A percentile compares a stretch with the other conserved stretches of the same genome.
phyloP scores from a whole-genome alignment of 164 flowering plant genomes.

The Sedum album region DNA sequence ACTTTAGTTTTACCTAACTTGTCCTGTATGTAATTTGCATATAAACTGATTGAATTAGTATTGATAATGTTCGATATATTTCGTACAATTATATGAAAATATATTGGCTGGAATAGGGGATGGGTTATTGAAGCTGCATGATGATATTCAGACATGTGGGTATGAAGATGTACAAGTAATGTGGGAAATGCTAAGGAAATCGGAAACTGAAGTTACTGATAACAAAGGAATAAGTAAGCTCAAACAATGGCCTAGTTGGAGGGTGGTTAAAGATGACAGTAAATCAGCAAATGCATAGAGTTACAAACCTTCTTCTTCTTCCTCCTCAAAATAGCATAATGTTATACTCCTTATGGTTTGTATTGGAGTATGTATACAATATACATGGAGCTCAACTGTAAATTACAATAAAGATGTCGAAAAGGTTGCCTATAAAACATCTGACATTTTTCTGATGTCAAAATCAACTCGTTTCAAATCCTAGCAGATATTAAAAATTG shows the following conservation, averaged over 20 bases:
- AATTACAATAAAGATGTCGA: background rate
- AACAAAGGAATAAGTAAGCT: slow-evolving; percentile 4
- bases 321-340: background rate
- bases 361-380: background rate
- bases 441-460: no score
- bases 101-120: slow-evolving; percentile 7
- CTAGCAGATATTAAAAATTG: no score
- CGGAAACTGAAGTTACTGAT: slow-evolving; percentile 18
- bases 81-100: no score
- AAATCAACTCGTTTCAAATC: no score
- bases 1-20: no score
- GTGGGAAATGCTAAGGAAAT: slow-evolving; percentile 63
- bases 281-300: background rate
- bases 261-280: background rate
- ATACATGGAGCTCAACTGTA: background rate
- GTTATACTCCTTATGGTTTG: background rate
- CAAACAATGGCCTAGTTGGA: slow-evolving; percentile 24
- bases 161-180: slow-evolving; percentile 61
- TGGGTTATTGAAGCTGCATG: slow-evolving; percentile 49
- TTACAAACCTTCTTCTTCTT: background rate
- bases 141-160: slow-evolving; percentile 52
- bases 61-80: no score
- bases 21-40: background rate
- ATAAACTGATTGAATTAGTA: background rate
- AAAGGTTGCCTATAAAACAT: background rate